These are phyloP conservation scores for Herpetospermum pedunculosum DNA, from an alignment of 306 rosid genomes.

Conservation along the genomic window DNA sequence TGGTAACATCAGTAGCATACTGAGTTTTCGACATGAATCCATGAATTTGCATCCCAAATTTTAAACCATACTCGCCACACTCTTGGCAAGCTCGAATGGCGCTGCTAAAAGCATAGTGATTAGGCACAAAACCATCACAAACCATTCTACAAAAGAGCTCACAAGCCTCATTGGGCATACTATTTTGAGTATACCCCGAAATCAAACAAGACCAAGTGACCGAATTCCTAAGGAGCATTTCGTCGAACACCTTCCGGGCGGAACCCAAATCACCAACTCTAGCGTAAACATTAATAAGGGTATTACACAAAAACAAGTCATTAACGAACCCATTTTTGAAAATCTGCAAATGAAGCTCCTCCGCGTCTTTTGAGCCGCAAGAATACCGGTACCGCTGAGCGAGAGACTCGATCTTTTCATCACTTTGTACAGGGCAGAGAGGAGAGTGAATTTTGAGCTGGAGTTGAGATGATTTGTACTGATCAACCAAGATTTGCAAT, in stretches of 20 bases:
- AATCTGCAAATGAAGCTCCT: constrained; percentile 48
- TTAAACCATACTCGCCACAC: constrained; percentile 27
- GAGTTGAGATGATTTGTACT: constrained; percentile 20
- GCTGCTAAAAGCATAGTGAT: constrained; percentile 56
- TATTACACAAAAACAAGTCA: constrained; percentile 58
- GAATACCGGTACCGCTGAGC: constrained; percentile 30
- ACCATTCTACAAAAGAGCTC: constrained; percentile 41
- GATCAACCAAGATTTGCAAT: constrained; percentile 17
- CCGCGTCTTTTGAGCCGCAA: constrained; percentile 35
- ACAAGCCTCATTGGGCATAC: constrained; percentile 51
- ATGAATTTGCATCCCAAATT: constrained; percentile 63
- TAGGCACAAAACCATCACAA: constrained; percentile 35
- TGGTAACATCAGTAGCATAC: constrained; percentile 34
- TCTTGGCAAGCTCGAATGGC: constrained; percentile 75
- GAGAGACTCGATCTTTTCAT: constrained; percentile 24
- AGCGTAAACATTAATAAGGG: constrained; percentile 53
- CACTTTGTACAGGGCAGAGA: constrained; percentile 6
- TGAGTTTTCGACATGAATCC: constrained; percentile 44
- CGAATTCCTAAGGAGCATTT: constrained; percentile 55
- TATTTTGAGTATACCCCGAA: constrained; percentile 53
- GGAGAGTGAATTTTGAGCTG: no score
- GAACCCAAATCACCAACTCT: constrained; percentile 31
- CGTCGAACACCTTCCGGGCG: constrained; percentile 52
- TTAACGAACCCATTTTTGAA: constrained; percentile 41
- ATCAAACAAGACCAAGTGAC: constrained; percentile 81